These are phyloP conservation scores for Sanghuangporus baumii DNA, from an alignment of 1,284 basidiomycete genomes.

Conservation along the genomic window DNA sequence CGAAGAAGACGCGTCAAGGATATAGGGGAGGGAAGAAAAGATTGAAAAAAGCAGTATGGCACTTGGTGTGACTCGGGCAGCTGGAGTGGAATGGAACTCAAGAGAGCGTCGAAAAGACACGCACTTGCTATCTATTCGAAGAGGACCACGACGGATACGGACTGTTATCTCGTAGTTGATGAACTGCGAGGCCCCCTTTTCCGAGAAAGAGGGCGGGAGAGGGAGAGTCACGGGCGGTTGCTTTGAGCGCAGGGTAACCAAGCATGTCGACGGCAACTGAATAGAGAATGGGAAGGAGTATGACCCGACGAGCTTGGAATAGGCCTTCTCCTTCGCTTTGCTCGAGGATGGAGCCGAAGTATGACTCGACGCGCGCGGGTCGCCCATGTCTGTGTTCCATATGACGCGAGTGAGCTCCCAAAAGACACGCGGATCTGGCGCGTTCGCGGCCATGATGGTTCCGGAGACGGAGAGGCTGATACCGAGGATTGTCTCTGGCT, in stretches of 20 bases:
- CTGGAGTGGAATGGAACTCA: not conserved
- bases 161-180: constrained; percentile 19
- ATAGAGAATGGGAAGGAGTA: constrained; percentile 20
- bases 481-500: constrained; percentile 18
- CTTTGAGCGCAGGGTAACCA: constrained; percentile 9
- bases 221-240: constrained; percentile 12
- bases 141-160: constrained; percentile 14
- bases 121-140: constrained; percentile 19
- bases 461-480: constrained; percentile 15
- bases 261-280: constrained; percentile 12
- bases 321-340: constrained; percentile 13
- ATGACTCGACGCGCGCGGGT: constrained; percentile 5
- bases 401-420: constrained; percentile 14
- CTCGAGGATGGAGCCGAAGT: not conserved
- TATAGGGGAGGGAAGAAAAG: constrained; percentile 1
- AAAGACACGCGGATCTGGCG: constrained; percentile 12
- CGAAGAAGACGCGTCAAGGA: not conserved
- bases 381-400: constrained; percentile 16
- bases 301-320: constrained; percentile 20
- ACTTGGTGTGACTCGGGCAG: not conserved
- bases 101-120: not conserved
- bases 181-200: constrained; percentile 18
- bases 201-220: constrained; percentile 18
- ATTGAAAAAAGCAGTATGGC: not conserved
- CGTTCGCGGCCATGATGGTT: constrained; percentile 16